phyloP scores from a whole-genome alignment of 768 basidiomycete genomes.

The Naematelia encephala region DNA sequence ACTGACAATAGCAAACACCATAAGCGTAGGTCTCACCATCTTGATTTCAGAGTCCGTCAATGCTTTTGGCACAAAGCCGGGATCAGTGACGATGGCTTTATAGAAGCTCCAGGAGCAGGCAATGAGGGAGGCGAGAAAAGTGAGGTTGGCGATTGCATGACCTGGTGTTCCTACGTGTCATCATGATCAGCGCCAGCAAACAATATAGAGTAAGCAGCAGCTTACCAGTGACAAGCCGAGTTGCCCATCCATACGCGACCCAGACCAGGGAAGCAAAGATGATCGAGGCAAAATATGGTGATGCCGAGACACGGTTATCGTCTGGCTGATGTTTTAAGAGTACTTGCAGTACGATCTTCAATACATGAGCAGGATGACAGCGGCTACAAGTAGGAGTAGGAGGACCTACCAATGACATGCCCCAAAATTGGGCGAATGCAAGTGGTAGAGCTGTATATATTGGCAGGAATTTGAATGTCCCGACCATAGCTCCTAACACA shows the following conservation, averaged over 20 bases:
- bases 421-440: conserved; percentile 80
- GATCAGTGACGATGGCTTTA: conserved; percentile 80
- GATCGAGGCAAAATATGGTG: conserved; percentile 90
- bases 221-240: conserved; percentile 69
- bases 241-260: conserved; percentile 79
- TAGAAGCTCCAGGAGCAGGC: conserved; percentile 87
- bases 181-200: not conserved
- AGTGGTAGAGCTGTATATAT: conserved; percentile 86
- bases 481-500: conserved; percentile 78
- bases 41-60: conserved; percentile 79
- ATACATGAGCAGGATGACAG: not conserved
- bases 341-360: conserved; percentile 22
- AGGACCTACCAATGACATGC: conserved; percentile 80
- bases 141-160: conserved; percentile 70
- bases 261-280: conserved; percentile 80
- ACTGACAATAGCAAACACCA: conserved; percentile 1
- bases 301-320: conserved; percentile 76
- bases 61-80: conserved; percentile 80
- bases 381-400: not conserved
- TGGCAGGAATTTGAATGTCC: conserved; percentile 74
- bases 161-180: conserved; percentile 65
- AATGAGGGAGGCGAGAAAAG: conserved; percentile 66
- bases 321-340: conserved; percentile 71
- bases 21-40: conserved; percentile 59
- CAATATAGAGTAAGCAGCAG: conserved; percentile 9